Evolutionary conservation across 2,329 filamentous ascomycete species (phyloP).

Genomic region (Dactylellina leptospora): DNA sequence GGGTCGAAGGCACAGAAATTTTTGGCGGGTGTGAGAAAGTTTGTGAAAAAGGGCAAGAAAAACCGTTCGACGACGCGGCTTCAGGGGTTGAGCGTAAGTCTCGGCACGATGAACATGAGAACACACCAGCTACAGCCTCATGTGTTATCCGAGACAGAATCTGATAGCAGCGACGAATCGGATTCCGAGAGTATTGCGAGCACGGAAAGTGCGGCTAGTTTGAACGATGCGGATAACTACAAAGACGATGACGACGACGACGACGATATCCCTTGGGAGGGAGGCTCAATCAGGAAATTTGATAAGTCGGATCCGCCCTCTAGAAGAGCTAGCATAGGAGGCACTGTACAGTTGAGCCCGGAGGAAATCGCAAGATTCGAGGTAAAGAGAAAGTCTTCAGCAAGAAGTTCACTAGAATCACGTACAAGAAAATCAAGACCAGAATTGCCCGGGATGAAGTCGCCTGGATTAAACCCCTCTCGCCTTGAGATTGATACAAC

Average conservation of each 20-base stretch:
- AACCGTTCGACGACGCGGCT: constrained; percentile 31
- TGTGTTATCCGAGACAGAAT: constrained; percentile 65
- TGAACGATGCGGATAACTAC: constrained; percentile 59
- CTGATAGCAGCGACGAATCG: constrained; percentile 59
- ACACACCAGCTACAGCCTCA: constrained; percentile 75
- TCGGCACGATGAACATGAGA: constrained; percentile 66
- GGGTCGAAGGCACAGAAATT: constrained; percentile 38
- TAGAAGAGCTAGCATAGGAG: constrained; percentile 41
- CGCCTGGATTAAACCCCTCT: background rate
- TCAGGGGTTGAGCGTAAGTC: constrained; percentile 21
- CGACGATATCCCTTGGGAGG: background rate
- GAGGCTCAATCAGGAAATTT: background rate
- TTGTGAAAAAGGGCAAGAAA: constrained; percentile 53
- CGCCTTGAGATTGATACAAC: constrained; percentile 15
- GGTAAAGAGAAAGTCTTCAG: constrained; percentile 24
- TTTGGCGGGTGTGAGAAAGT: constrained; percentile 54
- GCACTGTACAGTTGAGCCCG: background rate
- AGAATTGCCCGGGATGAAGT: background rate
- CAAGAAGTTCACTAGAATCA: background rate
- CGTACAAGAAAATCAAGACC: background rate
- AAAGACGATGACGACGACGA: constrained; percentile 29
- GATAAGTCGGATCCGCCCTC: constrained; percentile 33
- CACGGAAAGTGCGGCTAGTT: constrained; percentile 61
- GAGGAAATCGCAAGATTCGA: constrained; percentile 34
- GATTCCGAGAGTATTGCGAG: constrained; percentile 57